Percentiles rank a stretch among this genome's conserved stretches.
phyloP scores from a whole-genome alignment of 441 rosid genomes.

The Codiaeum variegatum region DNA sequence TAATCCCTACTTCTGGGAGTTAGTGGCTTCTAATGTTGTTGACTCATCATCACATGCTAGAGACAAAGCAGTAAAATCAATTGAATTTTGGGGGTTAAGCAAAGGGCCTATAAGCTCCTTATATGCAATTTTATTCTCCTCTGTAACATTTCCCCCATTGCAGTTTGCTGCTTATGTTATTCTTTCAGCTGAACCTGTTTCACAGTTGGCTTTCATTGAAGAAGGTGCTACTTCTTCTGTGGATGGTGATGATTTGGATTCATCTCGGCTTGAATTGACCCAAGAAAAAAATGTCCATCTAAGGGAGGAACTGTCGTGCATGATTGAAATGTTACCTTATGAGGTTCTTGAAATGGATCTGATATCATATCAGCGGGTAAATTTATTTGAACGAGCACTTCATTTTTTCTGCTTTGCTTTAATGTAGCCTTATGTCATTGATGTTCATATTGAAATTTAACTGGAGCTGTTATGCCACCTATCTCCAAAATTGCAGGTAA shows the following conservation, averaged over 20 bases:
- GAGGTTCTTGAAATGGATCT: constrained; percentile 75
- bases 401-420: constrained; percentile 1
- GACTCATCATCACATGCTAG: constrained; percentile 59
- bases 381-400: constrained; percentile 19
- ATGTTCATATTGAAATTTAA: not conserved
- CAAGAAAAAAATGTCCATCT: constrained; percentile 52
- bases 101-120: constrained; percentile 77
- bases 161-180: constrained; percentile 82
- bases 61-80: constrained; percentile 83
- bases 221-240: constrained; percentile 41
- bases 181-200: constrained; percentile 80
- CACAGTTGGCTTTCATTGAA: constrained; percentile 54
- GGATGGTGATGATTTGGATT: constrained; percentile 44
- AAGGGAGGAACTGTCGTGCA: constrained; percentile 63
- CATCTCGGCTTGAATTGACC: constrained; percentile 37
- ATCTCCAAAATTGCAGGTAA: constrained; percentile 53
- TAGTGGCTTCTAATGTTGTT: constrained; percentile 62
- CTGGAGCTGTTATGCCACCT: not conserved
- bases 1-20: constrained; percentile 71
- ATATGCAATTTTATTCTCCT: constrained; percentile 75
- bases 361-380: constrained; percentile 71
- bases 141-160: constrained; percentile 57
- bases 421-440: not conserved
- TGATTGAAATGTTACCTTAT: constrained; percentile 62
- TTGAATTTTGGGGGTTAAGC: constrained; percentile 87